phyloP scores from a whole-genome alignment of 768 basidiomycete genomes.

The Hydnomerulius pinastri region DNA sequence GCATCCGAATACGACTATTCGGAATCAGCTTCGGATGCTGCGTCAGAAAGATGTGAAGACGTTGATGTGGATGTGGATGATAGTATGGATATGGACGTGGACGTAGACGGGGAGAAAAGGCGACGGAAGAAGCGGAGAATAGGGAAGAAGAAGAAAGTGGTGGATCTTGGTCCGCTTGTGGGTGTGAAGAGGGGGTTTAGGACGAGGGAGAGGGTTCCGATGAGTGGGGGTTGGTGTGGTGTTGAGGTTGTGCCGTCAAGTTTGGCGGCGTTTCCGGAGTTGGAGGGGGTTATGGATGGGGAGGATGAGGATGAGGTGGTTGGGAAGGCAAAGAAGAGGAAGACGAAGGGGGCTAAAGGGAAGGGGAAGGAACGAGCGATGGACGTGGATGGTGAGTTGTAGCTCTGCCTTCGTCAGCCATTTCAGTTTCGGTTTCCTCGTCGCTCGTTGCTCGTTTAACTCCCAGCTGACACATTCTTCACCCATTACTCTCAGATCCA shows the following conservation, averaged over 20 bases:
- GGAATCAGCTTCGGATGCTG: slow-evolving; percentile 6
- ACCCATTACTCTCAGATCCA: background rate
- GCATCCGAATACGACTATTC: slow-evolving; percentile 23
- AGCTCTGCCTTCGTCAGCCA: background rate
- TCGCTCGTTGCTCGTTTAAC: background rate
- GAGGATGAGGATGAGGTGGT: slow-evolving; percentile 1
- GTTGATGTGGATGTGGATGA: slow-evolving; percentile 17
- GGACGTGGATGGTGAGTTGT: slow-evolving; percentile 24
- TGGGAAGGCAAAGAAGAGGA: slow-evolving; percentile 20
- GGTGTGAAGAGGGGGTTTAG: slow-evolving; percentile 61
- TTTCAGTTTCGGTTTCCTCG: background rate
- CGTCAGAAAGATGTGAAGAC: slow-evolving; percentile 14
- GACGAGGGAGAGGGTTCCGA: slow-evolving; percentile 56
- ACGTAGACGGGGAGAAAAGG: slow-evolving; percentile 15
- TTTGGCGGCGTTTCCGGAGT: slow-evolving; percentile 17
- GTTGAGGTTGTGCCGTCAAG: slow-evolving; percentile 53
- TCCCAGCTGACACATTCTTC: background rate
- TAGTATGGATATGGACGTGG: slow-evolving; percentile 26
- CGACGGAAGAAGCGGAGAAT: slow-evolving; percentile 22
- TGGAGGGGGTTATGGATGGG: slow-evolving; percentile 8
- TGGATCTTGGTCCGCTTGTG: slow-evolving; percentile 66
- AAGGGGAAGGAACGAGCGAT: slow-evolving; percentile 28
- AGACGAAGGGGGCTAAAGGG: slow-evolving; percentile 4
- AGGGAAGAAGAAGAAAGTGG: slow-evolving; percentile 19
- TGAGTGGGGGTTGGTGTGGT: slow-evolving; percentile 63